These are phyloP conservation scores for Beauveria asiatica DNA, from an alignment of 2,329 filamentous ascomycete species.

Conservation along the genomic window DNA sequence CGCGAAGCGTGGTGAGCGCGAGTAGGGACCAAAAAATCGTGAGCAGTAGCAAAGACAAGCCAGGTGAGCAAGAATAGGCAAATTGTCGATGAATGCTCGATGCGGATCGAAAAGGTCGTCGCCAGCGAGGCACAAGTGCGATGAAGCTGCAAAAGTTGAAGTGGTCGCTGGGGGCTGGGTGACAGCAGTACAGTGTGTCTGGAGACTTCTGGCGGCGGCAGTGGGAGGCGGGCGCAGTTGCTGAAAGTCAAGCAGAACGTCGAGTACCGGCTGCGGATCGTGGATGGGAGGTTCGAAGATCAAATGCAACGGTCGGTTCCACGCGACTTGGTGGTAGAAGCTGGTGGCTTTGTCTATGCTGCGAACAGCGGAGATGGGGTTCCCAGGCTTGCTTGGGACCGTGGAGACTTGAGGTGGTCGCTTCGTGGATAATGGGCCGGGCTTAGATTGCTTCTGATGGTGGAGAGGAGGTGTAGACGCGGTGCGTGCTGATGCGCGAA, in stretches of 20 bases:
- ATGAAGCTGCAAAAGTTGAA: constrained; percentile 5
- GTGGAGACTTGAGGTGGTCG: constrained; percentile 9
- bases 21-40: background rate
- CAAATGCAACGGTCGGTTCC: constrained; percentile 4
- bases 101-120: background rate
- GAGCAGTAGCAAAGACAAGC: background rate
- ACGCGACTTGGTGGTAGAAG: constrained; percentile 9
- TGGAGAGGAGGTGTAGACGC: background rate
- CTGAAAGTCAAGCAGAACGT: background rate
- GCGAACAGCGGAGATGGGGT: constrained; percentile 10
- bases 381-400: constrained; percentile 6
- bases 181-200: constrained; percentile 4
- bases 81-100: background rate
- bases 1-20: background rate
- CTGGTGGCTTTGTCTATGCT: background rate
- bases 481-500: background rate
- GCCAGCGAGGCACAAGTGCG: background rate
- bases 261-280: background rate
- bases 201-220: background rate
- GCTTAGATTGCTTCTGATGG: constrained; percentile 8
- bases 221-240: constrained; percentile 3
- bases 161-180: constrained; percentile 7
- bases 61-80: background rate
- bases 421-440: constrained; percentile 7
- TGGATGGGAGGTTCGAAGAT: background rate